Conservation (phyloP, 2,329 filamentous ascomycete species). For the Colletotrichum ledebouriae region DNA sequence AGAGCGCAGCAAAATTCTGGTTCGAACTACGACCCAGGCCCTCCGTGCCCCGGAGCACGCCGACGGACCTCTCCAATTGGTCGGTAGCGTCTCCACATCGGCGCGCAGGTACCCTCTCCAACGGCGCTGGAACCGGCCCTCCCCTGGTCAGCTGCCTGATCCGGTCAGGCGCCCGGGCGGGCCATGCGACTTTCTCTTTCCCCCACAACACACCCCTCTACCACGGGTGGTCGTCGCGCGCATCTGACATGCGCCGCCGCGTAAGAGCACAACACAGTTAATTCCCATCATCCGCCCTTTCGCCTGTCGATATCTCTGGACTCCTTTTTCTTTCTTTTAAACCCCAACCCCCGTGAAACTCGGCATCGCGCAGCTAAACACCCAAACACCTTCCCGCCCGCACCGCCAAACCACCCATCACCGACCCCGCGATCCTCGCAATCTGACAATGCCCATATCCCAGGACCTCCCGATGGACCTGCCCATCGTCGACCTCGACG, state of each 20-base stretch:
- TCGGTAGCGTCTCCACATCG: neutral
- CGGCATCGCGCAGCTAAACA: too few species aligned
- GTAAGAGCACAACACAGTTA: conserved; percentile 10
- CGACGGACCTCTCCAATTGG: conserved; percentile 23
- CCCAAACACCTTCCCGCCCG: too few species aligned
- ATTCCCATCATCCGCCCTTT: conserved; percentile 1
- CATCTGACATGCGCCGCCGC: conserved; percentile 34
- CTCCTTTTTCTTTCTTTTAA: neutral
- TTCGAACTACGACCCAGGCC: conserved; percentile 17
- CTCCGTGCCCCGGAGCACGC: conserved; percentile 32
- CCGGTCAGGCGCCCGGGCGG: conserved; percentile 31
- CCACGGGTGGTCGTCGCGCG: conserved; percentile 10
- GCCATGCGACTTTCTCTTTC: conserved; percentile 20
- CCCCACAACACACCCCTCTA: neutral
- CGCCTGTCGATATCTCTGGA: neutral
- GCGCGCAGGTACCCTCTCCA: conserved; percentile 23
- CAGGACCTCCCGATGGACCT: conserved; percentile 65
- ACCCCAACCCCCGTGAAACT: too few species aligned
- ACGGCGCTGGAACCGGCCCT: conserved; percentile 24
- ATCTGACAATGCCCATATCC: conserved; percentile 45
- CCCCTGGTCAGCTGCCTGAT: conserved; percentile 33
- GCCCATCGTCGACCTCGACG: conserved; percentile 70
- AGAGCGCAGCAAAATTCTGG: conserved; percentile 2
- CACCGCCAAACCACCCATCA: too few species aligned
- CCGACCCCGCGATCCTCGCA: conserved; percentile 11